A percentile compares a stretch with the other conserved stretches of the same genome.
Evolutionary conservation across 495 filamentous ascomycete genomes (phyloP).

Genomic region (Talaromyces nanjingensis): DNA sequence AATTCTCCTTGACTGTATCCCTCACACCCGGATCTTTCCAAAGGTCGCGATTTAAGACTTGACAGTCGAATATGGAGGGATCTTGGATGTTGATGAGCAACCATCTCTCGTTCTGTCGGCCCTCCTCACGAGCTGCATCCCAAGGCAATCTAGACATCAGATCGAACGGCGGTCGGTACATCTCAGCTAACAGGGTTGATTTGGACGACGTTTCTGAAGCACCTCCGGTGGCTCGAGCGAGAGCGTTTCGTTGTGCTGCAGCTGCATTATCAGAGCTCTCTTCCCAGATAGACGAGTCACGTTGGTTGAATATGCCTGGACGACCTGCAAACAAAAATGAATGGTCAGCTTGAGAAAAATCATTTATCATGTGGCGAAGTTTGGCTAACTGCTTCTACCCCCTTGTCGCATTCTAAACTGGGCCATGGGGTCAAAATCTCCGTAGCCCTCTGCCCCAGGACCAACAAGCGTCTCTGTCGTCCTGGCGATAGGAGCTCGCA

Average conservation of each 20-base stretch:
- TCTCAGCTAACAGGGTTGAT: slow-evolving; percentile 69
- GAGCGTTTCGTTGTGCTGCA: slow-evolving; percentile 38
- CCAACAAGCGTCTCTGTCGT: slow-evolving; percentile 88
- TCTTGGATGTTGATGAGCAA: slow-evolving; percentile 94
- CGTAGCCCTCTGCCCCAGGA: slow-evolving; percentile 49
- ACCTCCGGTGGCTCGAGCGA: slow-evolving; percentile 62
- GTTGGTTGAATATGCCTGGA: slow-evolving; percentile 82
- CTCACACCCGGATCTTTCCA: slow-evolving; percentile 81
- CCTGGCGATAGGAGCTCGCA: slow-evolving; percentile 85
- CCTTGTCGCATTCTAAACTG: slow-evolving; percentile 54
- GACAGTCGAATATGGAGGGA: slow-evolving; percentile 83
- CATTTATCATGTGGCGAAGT: not conserved
- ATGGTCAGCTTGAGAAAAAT: slow-evolving; percentile 2
- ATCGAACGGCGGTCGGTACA: slow-evolving; percentile 87
- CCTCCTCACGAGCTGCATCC: slow-evolving; percentile 75
- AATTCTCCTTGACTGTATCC: slow-evolving; percentile 80
- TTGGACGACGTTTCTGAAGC: slow-evolving; percentile 67
- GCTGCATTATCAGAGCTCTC: slow-evolving; percentile 33
- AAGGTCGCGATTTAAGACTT: slow-evolving; percentile 84
- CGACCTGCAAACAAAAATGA: slow-evolving; percentile 30
- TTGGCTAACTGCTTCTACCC: slow-evolving; percentile 34
- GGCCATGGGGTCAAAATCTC: slow-evolving; percentile 54
- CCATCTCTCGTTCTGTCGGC: slow-evolving; percentile 85
- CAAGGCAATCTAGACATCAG: slow-evolving; percentile 68
- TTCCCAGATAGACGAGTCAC: slow-evolving; percentile 69